Base-by-base conservation (phyloP, 2,329 filamentous ascomycete species). In the Ceratocystis lukuohia region DNA sequence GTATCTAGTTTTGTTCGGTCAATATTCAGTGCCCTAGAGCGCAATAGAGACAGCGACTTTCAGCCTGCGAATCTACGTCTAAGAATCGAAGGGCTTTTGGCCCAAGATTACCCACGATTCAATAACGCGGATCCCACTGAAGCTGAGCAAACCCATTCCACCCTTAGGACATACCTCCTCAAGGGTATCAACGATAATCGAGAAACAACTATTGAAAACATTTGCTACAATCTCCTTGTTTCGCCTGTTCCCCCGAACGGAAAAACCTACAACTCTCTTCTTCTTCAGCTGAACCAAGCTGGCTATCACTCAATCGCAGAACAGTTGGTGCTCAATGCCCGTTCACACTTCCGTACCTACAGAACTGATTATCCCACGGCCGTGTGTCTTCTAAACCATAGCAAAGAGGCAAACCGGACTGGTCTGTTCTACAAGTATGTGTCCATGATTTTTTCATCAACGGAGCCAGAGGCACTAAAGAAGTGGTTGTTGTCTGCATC, bases 191-290 rank as follows among this genome's bases (percentile, higher is more conserved):
- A 63, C 15, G 22, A 44, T 5, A 57, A 65, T 46, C 48, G 45
- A 65, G 59, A 57, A 50, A 33, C 63, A 48, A 67, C 66, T 2
- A 73, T 79, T 41, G 73, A 72, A n/a, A 79, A 78, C 70, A 77
- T 85, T 64, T 84, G 82, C 73, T 86, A 86, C 74, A 90, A 89
- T 71, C 76, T 94, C 2, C 78, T 90, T 17, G 76, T 84, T 2
- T 84, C 83, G 1, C 73, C 80, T 1, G 77, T 82, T 20, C 82
- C 84, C 0, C 87, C 88, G 0, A 83, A 83, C 69, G 80, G 88
- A 45, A 79, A 84, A 69, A 90, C 86, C 2, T 90, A 86, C 76
- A 91, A 91, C 71, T 80, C 81, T 12, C 78, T 94, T 30, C 80
- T 93, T 2, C 73, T 82, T n/a, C 82, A 83, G n/a, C 84, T 93